Evolutionary conservation across 768 basidiomycete species (phyloP), one percentile per base, ranked within the genome.

Genomic region (Naganishia randhawae): DNA sequence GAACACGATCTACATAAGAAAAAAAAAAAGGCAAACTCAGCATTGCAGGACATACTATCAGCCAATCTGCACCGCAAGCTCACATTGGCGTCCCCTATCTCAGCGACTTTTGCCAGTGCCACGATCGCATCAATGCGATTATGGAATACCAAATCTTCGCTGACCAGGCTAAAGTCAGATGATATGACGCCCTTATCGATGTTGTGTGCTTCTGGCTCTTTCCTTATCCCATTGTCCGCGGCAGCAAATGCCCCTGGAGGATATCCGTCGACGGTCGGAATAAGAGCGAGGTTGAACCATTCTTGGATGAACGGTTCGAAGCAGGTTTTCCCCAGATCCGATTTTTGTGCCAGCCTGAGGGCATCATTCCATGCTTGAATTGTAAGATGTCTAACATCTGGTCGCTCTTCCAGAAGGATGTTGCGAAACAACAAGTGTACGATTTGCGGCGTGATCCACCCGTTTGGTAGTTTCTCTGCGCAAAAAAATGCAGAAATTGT

Each of bases 141-240:
- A 70, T 89, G 86, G 67, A 94, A 77, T 41, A 92, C 86, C 5
- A 86, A 81, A 73, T 96, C 92, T 27, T 85, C 80, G 7, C 88
- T 83, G 35, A 98, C 84, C 41, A 99, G 83, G 0, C 91, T 87
- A 50, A 92, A 81, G 77, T 99, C 96, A 76, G 97, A 94, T 5
- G 85, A 83, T 27, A 97, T 83, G 88, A 98, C 92, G 68, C 89
- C 89, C 83, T 92, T 98, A 82, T 99, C 96, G 35, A 98, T 91
- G 73, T 96, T 93, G 77, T 98, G 91, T 52, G 87, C 85, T 77
- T 91, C 89, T 8, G 79, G 67, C 0, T 83, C 37, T 22, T 19
- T 50, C 5, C 35, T 33, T 3, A 31, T 27, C 11, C 45, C 63
- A 1, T 19, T 33, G 22, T 64, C 31, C 1, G 63, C 63, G 0